Base-by-base conservation (phyloP, 345 rosid genomes). In the Salix purpurea region DNA sequence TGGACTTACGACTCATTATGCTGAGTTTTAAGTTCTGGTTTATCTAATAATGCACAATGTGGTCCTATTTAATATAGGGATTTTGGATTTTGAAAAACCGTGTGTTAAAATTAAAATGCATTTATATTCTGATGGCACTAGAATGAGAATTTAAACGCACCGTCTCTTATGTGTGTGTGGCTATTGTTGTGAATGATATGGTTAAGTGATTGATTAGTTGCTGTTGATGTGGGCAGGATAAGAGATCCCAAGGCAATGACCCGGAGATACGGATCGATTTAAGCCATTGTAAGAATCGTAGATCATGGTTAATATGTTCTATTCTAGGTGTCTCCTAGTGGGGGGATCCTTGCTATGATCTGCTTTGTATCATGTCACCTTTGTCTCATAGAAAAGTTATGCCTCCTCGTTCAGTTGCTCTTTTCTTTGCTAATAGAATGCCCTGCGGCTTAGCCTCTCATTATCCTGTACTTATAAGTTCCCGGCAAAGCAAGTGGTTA, bases 291-390 rank as follows among this genome's bases (percentile, higher is more conserved):
- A 83, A 84, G 88, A 85, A 77, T 72, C 81, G 83, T 76, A 80
- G 88, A 84, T 81, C 84, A 65, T 81, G 84, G 84, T 60, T 75
- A 74, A 52, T 78, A 72, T 76, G 81, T 78, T 77, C 58, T 74
- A 78, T 84, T 75, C 34, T 67, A 72, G 88, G 80, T 26, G 32
- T 67, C 78, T 72, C 85, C 15, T 75, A n/a, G 75, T 69, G 83
- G 74, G 83, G 74, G 76, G 83, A 71, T 79, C 77, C 75, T 73
- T 44, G 76, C 84, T 81, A 71, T 77, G 87, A 80, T 88, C 88
- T 85, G 68, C 90, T 48, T 74, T 87, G 88, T 92, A 86, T 86
- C 81, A 85, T 82, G 86, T 78, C 79, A 80, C 84, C 74, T 72
- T 79, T 88, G 85, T 87, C 83, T 76, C 79, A 85, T 85, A 87